Conservation (phyloP, 2,329 filamentous ascomycete species). For the Botrytis fabae region DNA sequence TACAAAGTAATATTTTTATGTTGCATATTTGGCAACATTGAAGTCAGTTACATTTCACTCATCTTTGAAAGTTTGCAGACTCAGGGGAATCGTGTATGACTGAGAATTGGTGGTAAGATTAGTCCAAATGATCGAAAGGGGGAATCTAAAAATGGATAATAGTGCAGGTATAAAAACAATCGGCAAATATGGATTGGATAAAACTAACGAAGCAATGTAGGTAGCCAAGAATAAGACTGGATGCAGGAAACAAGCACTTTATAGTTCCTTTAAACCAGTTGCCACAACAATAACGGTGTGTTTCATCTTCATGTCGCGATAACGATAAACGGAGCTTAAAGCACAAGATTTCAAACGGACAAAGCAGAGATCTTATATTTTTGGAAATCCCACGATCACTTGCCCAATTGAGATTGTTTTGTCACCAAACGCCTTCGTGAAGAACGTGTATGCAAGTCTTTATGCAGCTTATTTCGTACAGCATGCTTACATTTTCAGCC, state of each 20-base stretch:
- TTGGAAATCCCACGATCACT: conserved; percentile 18
- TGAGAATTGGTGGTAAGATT: conserved; percentile 21
- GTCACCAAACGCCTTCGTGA: not conserved
- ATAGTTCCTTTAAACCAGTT: conserved; percentile 16
- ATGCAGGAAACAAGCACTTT: conserved; percentile 24
- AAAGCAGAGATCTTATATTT: conserved; percentile 23
- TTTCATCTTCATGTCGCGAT: conserved; percentile 22
- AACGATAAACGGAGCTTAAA: not conserved
- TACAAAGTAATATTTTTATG: conserved; percentile 25
- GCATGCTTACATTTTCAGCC: conserved; percentile 11
- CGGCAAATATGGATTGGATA: conserved; percentile 24
- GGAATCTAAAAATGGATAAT: conserved; percentile 27
- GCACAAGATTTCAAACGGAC: conserved; percentile 4
- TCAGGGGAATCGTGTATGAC: conserved; percentile 26
- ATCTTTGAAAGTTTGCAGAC: conserved; percentile 25
- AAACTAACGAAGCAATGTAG: conserved; percentile 19
- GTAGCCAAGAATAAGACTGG: conserved; percentile 21
- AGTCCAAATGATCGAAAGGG: conserved; percentile 27
- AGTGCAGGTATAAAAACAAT: conserved; percentile 18
- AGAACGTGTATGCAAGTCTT: conserved; percentile 19
- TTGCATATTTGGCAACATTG: conserved; percentile 24
- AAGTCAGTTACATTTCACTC: conserved; percentile 23
- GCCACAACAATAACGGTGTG: conserved; percentile 16
- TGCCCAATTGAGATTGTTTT: conserved; percentile 10
- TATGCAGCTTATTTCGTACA: conserved; percentile 21